Percentiles rank a stretch among this genome's conserved stretches.
phyloP scores from a whole-genome alignment of 1,284 basidiomycete species.

The Phaffia rhodozyma region DNA sequence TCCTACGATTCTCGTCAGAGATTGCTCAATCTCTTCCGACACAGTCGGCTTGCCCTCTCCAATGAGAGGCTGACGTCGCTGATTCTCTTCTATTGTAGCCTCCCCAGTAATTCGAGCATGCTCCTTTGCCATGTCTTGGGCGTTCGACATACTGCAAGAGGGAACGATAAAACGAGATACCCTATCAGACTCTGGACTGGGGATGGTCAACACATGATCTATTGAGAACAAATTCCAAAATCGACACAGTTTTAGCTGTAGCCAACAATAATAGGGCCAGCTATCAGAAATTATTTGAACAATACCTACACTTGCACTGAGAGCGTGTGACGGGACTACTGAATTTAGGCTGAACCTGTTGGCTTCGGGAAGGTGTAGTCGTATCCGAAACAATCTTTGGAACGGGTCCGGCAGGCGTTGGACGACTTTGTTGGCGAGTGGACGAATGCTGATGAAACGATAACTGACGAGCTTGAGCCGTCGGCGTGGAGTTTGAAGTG shows the following conservation, averaged over 20 bases:
- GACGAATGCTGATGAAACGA: not conserved
- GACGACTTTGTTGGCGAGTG: not conserved
- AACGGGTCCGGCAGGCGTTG: not conserved
- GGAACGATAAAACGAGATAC: slow-evolving; percentile 3
- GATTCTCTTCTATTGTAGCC: slow-evolving; percentile 7
- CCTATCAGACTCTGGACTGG: not conserved
- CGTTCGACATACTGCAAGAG: slow-evolving; percentile 6
- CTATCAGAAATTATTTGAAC: no score
- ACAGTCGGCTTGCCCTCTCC: not conserved
- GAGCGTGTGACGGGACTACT: slow-evolving; percentile 14
- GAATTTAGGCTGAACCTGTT: not conserved
- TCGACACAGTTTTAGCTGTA: no score
- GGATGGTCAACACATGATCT: slow-evolving; percentile 10
- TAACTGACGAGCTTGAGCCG: not conserved
- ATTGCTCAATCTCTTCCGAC: slow-evolving; percentile 8
- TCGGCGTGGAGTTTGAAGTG: no score
- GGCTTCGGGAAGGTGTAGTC: not conserved
- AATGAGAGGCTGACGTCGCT: not conserved
- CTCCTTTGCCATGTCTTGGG: slow-evolving; percentile 8
- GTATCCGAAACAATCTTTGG: not conserved
- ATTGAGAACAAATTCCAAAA: no score
- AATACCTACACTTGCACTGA: slow-evolving; percentile 5
- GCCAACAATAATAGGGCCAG: no score
- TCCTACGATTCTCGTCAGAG: slow-evolving; percentile 1
- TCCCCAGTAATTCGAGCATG: not conserved